Conservation (phyloP, 495 filamentous ascomycete species). For the Tuber umbilicatum region DNA sequence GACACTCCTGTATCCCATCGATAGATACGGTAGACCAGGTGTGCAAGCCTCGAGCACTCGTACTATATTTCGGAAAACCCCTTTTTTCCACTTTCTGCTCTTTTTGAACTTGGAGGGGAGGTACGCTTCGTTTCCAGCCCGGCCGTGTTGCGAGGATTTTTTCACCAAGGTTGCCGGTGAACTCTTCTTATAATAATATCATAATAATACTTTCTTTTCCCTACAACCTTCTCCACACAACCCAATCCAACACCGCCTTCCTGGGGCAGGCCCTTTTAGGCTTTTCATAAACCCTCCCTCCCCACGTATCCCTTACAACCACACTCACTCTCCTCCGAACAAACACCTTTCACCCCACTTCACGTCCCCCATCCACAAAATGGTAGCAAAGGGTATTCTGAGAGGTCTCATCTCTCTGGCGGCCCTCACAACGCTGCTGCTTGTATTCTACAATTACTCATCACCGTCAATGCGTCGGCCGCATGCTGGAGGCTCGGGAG, state of each 20-base stretch:
- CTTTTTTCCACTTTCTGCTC: background rate
- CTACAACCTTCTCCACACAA: background rate
- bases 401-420: slow-evolving; percentile 30
- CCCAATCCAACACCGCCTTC: background rate
- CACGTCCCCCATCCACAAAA: slow-evolving; percentile 10
- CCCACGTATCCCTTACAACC: background rate
- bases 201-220: background rate
- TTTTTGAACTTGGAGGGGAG: background rate
- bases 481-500: slow-evolving; percentile 7
- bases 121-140: background rate
- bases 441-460: slow-evolving; percentile 38
- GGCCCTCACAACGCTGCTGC: slow-evolving; percentile 22
- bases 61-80: background rate
- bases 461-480: slow-evolving; percentile 15
- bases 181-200: no score
- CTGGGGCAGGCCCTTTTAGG: background rate
- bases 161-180: background rate
- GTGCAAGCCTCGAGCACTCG: no score
- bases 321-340: slow-evolving; percentile 16
- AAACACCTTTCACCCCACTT: slow-evolving; percentile 6
- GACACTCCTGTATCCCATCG: background rate
- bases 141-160: background rate
- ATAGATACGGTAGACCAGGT: background rate
- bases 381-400: slow-evolving; percentile 31
- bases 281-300: background rate